Evolutionary conservation across 2,329 filamentous ascomycete species (phyloP), one percentile per base, ranked within the genome.

Genomic region (Trichoderma atroviride): DNA sequence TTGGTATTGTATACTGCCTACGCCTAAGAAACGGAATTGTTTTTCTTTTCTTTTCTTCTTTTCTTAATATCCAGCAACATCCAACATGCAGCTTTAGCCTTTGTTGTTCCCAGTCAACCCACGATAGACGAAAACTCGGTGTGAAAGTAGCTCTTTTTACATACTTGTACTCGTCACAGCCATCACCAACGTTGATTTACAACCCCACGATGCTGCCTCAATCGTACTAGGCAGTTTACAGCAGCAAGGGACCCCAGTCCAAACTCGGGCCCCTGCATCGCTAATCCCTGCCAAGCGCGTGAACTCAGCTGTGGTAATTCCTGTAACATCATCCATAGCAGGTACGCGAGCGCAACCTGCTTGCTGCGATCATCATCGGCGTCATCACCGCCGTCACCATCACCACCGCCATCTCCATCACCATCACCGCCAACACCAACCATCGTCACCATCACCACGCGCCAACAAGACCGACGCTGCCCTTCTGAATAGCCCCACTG

Each of bases 201-300:
- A 19, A 9, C 40, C 16, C 40, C 40, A 19, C 40, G 19, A 43
- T 43, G 40, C 33, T 35, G 13, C 33, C 33, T 5, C 5, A 13
- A 14, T 35, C 33, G 33, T 35, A 35, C 33, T 35, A 13, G 33
- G n/a, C 4, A 7, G 40, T 9, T 24, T 3, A 5, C 6, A 24
- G 47, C 47, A 50, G 10, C 47, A 13, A 24, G 47, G 47, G 47
- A 24, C n/a, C 47, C 47, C 19, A n/a, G 47, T 50, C 47, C 47
- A 50, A 13, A 24, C 47, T 13, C 11, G 11, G 6, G 2, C 40
- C 40, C 22, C 22, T 50, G 47, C 55, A 22, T 35, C 24, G 13
- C 33, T 61, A 50, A 61, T 61, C 58, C 58, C 58, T 29, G 27
- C 6, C 52, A 52, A 27, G 47, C 59, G 59, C 59, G 59, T 62